Evolutionary conservation across 768 basidiomycete genomes (phyloP).

Genomic region (Fomitopsis serialis): DNA sequence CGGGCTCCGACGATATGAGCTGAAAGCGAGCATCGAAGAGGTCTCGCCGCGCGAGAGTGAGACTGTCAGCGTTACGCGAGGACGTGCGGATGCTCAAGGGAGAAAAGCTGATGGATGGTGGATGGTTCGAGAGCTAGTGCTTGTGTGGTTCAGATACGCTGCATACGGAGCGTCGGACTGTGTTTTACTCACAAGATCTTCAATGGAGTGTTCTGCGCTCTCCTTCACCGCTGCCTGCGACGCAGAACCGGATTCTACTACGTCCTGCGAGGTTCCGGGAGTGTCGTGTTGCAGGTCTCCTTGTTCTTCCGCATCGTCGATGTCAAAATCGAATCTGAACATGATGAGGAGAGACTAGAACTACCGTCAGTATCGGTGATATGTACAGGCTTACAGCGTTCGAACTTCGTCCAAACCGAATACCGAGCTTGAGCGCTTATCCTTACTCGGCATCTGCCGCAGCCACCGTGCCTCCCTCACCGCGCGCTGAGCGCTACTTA

Average conservation of each 20-base stretch:
- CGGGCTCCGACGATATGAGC: constrained; percentile 47
- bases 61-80: constrained; percentile 10
- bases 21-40: constrained; percentile 97
- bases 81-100: constrained; percentile 51
- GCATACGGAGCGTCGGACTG: background rate
- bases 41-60: constrained; percentile 68
- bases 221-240: constrained; percentile 2
- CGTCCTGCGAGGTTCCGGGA: too few relatives aligned
- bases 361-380: too few relatives aligned
- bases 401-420: too few relatives aligned
- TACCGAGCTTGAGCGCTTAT: too few relatives aligned
- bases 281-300: background rate
- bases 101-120: constrained; percentile 76
- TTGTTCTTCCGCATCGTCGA: constrained; percentile 40
- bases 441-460: too few relatives aligned
- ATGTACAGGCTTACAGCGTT: too few relatives aligned
- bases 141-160: background rate
- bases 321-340: constrained; percentile 60
- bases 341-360: too few relatives aligned
- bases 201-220: constrained; percentile 25
- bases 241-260: background rate
- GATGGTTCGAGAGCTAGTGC: constrained; percentile 61
- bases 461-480: too few relatives aligned
- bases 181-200: background rate
- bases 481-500: too few relatives aligned